Conservation (phyloP, 495 filamentous ascomycete genomes). For the Choiromyces venosus region DNA sequence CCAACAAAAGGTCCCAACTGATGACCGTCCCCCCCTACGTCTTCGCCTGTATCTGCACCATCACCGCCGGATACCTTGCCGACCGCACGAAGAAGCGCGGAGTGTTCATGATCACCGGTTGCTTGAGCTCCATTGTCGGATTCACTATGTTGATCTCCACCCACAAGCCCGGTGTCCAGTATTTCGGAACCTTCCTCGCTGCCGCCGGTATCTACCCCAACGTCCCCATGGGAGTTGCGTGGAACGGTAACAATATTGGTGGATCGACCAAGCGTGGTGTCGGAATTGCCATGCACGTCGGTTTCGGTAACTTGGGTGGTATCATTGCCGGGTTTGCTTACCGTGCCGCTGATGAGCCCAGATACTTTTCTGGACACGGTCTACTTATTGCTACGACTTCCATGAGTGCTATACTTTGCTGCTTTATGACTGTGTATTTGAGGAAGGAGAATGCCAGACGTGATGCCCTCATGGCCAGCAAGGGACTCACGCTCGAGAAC, state of each 20-base stretch:
- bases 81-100: constrained; percentile 46
- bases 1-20: constrained; percentile 49
- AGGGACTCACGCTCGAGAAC: constrained; percentile 46
- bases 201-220: constrained; percentile 69
- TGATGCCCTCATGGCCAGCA: constrained; percentile 43
- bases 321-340: constrained; percentile 68
- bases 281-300: constrained; percentile 77
- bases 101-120: constrained; percentile 46
- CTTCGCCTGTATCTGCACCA: constrained; percentile 47
- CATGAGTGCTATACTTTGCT: constrained; percentile 50
- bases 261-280: constrained; percentile 73
- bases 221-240: constrained; percentile 68
- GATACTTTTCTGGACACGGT: constrained; percentile 58
- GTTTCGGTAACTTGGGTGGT: constrained; percentile 70
- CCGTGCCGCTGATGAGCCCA: constrained; percentile 53
- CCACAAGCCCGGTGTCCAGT: constrained; percentile 57
- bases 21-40: constrained; percentile 53
- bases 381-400: constrained; percentile 47
- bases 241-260: constrained; percentile 78
- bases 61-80: constrained; percentile 44
- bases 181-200: constrained; percentile 65
- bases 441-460: constrained; percentile 56
- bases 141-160: constrained; percentile 61
- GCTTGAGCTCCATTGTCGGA: constrained; percentile 53
- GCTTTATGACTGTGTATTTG: constrained; percentile 57